These are phyloP conservation scores for Cephaloascus fragrans DNA, from an alignment of 805 yeast genomes.

Conservation along the genomic window DNA sequence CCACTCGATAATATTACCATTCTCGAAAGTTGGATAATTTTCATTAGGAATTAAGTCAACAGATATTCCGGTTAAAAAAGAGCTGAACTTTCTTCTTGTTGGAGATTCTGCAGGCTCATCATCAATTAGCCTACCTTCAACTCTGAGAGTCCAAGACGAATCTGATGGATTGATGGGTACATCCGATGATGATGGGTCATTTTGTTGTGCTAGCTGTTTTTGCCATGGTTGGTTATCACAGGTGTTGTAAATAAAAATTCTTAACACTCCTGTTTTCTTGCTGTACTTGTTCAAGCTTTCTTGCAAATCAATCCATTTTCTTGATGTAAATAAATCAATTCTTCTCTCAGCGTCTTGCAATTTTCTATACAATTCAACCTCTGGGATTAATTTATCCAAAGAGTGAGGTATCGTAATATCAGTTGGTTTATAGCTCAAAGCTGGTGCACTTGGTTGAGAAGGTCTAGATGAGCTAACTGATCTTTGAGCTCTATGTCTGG, in stretches of 20 bases:
- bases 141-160: conserved; percentile 73
- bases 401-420: conserved; percentile 26
- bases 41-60: conserved; percentile 52
- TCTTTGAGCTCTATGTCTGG: too few relatives aligned
- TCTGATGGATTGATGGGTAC: conserved; percentile 14
- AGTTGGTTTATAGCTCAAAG: conserved; percentile 31
- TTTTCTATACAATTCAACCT: conserved; percentile 61
- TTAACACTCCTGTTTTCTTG: conserved; percentile 48
- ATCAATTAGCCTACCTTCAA: conserved; percentile 74
- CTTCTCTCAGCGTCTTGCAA: conserved; percentile 74
- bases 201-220: conserved; percentile 16
- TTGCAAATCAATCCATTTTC: conserved; percentile 80
- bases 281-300: conserved; percentile 41
- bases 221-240: conserved; percentile 86
- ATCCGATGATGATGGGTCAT: conserved; percentile 10
- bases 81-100: conserved; percentile 54
- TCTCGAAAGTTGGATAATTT: conserved; percentile 23
- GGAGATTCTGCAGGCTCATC: conserved; percentile 41
- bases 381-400: conserved; percentile 42
- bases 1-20: conserved; percentile 70
- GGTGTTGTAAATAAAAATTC: conserved; percentile 77
- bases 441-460: conserved; percentile 10
- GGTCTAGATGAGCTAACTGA: too few relatives aligned
- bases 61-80: conserved; percentile 75
- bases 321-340: conserved; percentile 70